Evolutionary conservation across 2,329 filamentous ascomycete genomes (phyloP), one percentile per base, ranked within the genome.

Genomic region (Fusarium solani-melongenae): DNA sequence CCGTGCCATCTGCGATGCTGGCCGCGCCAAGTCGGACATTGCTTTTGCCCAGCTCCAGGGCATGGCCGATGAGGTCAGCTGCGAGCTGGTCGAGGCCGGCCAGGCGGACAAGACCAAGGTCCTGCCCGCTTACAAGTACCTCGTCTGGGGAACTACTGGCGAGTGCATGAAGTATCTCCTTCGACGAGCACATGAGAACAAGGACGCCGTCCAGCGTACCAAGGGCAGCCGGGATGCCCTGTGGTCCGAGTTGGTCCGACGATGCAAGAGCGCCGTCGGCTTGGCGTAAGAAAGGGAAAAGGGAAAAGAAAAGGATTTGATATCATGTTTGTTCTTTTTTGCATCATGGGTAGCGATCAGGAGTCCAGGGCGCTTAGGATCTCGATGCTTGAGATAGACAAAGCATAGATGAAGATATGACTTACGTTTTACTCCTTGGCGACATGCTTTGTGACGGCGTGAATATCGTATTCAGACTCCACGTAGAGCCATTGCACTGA

Each of bases 41-140:
- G 81, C 82, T 0, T 86, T 84, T 55, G 85, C 93, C 4, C 95
- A 98, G 84, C 89, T 98, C 1, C 93, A 96, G 85, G 95, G 96
- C 44, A 98, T 98, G 96, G 96, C 96, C 2, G 96, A 98, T 76
- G 95, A 98, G 80, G 91, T 98, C 61, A 94, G 92, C 80, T 92
- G 90, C 79, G 89, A 91, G 79, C 83, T 92, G 15, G 81, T 84
- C 34, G 81, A 84, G 70, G 82, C 82, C 11, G 78, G 79, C 62
- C 78, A 79, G 61, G 75, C 78, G 4, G 79, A 81, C 39, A 74
- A 74, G 64, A 67, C 74, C 11, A 62, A 76, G 15, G 69, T 75
- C 9, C 84, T 93, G 44, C 87, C 92, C 20, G 92, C 92, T 24
- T 92, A 90, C 83, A 93, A 93, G 83, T 93, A 93, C 77, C 83